Base-by-base conservation (phyloP, 1,284 basidiomycete genomes). In the Marasmius oreades region DNA sequence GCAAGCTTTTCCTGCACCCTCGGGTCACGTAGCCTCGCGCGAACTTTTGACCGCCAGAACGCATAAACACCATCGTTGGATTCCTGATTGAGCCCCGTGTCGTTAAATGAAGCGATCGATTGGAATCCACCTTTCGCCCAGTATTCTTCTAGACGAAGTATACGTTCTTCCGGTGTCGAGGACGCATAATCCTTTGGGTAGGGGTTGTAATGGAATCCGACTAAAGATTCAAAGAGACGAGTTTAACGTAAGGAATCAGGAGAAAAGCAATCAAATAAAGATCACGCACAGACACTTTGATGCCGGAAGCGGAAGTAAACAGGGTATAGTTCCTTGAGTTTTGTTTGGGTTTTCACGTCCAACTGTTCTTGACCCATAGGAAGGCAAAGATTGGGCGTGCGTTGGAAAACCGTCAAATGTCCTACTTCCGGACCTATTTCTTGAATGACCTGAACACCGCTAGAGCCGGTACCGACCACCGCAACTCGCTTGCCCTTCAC, bases 371-470 rank as follows among this genome's bases (percentile, higher is more conserved):
- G 65, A 18, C 34, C 33, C 63, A 65, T 61, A 3, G 64, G 64
- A 31, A 66, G 22, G 1, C 62, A 58, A 24, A 65, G 46, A 24
- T 65, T 64, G 0, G 64, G 63, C 5, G 63, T 65, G 10, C 66
- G 66, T 53, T 67, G 66, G 58, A 67, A 67, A 26, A 66, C 61
- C 6, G 66, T 66, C 39, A 67, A 60, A 46, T 66, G 62, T 3
- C 51, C 33, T 3, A 56, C 62, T 2, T 59, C 43, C 3, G 62
- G 61, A 1, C 60, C 65, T 7, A 45, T 48, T 51, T 62, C 65
- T 51, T 67, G 66, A 42, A 65, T 61, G 6, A 66, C 34, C 55
- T 66, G 66, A 6, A 67, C 63, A 20, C 65, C 64, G 22, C 62
- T 67, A 2, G 65, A 62, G 2, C 65, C 65, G 1, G 64, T 67